Evolutionary conservation across 78 protist species (phyloP).

Genomic region (Bigelowiella natans): DNA sequence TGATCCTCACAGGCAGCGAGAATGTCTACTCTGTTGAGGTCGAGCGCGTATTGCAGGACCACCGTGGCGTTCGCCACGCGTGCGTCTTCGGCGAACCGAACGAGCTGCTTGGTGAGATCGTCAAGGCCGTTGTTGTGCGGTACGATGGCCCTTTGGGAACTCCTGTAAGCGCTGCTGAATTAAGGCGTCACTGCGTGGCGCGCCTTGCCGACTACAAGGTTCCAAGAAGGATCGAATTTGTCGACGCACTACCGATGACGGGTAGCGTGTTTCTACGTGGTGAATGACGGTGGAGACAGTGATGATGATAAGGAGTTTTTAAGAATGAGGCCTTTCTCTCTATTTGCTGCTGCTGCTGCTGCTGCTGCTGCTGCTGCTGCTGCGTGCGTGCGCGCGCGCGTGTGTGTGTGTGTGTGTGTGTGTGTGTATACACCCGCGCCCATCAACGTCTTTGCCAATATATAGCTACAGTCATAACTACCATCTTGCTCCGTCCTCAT

Average conservation of each 20-base stretch:
- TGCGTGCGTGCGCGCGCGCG: too few relatives aligned
- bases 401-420: too few relatives aligned
- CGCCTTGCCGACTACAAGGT: slow-evolving; percentile 17
- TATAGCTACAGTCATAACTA: too few relatives aligned
- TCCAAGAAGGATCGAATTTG: not conserved
- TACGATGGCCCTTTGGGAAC: not conserved
- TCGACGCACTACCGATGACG: slow-evolving; percentile 5
- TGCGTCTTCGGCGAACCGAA: not conserved
- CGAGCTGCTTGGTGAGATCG: slow-evolving; percentile 14
- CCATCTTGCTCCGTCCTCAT: too few relatives aligned
- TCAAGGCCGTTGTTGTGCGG: slow-evolving; percentile 19
- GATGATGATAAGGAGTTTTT: too few relatives aligned
- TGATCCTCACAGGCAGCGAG: slow-evolving; percentile 34
- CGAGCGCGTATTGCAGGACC: slow-evolving; percentile 4
- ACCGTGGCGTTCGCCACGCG: not conserved
- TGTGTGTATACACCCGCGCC: too few relatives aligned
- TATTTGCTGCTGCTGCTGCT: too few relatives aligned
- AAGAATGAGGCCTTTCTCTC: too few relatives aligned
- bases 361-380: too few relatives aligned
- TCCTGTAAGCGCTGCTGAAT: not conserved
- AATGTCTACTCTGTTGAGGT: slow-evolving; percentile 31
- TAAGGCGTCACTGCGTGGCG: not conserved
- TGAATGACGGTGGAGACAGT: too few relatives aligned
- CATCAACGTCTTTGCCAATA: too few relatives aligned
- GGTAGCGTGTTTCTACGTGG: too few relatives aligned